phyloP scores from a whole-genome alignment of 2,329 filamentous ascomycete species.

The Monosporascus sp. region DNA sequence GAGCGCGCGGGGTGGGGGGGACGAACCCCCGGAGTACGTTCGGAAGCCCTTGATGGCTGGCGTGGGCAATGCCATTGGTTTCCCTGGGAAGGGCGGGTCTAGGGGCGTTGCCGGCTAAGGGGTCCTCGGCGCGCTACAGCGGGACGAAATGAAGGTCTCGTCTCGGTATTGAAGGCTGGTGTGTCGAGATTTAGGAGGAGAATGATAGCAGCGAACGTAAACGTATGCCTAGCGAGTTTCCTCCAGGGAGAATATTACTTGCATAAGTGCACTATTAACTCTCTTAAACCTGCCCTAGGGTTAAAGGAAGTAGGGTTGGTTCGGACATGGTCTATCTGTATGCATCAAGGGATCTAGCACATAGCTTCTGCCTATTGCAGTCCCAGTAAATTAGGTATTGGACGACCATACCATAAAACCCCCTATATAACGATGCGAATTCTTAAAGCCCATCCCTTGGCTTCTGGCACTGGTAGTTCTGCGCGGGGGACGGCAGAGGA shows the following conservation, averaged over 20 bases:
- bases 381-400: neutral
- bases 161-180: no score
- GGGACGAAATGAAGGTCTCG: neutral
- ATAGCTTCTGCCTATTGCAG: neutral
- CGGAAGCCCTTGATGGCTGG: neutral
- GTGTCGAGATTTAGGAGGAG: no score
- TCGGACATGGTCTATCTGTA: no score
- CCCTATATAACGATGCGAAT: conserved; percentile 6
- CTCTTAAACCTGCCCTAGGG: no score
- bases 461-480: neutral
- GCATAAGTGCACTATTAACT: no score
- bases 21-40: neutral
- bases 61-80: neutral
- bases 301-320: no score
- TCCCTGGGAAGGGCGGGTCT: neutral
- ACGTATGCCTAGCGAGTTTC: no score
- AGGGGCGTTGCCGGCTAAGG: neutral
- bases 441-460: conserved; percentile 6
- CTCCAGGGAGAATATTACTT: no score
- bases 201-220: no score
- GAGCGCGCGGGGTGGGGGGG: neutral
- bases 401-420: neutral
- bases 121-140: neutral
- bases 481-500: neutral
- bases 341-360: neutral